Evolutionary conservation across 2,329 filamentous ascomycete genomes (phyloP), one percentile per base, ranked within the genome.

Genomic region (Xylaria sp.): DNA sequence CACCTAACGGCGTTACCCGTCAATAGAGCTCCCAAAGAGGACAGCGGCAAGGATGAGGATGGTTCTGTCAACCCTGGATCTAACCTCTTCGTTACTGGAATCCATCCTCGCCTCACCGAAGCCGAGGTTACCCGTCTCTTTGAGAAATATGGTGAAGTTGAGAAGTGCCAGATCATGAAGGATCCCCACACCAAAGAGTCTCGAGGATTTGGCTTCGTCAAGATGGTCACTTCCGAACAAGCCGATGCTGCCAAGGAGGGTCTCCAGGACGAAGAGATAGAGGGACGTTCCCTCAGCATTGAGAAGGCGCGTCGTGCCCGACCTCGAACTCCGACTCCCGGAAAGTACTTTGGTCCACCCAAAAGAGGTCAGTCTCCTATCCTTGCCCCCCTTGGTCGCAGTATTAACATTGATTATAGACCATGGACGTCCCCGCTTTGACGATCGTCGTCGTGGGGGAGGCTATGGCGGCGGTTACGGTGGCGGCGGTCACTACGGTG

Each of bases 151-250:
- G 96, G 96, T 75, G 94, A 97, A 80, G 96, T 99, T 62, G 95
- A 98, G 85, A 98, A 97, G 84, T 98, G 95, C 86, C 97, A 98
- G 82, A 99, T 99, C 85, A 99, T 99, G 96, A 90, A 95, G 79
- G 96, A 99, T 80, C 96, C 96, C 71, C 96, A 99, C 83, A 97
- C 93, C 78, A 97, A 97, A 84, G 96, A 99, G 83, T 98, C 95
- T 76, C 96, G 96, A 82, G 96, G 96, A 74, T 99, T 99, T 75
- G 96, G 96, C 66, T 99, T 99, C 85, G 96, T 99, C 81, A 98
- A 99, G 86, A 98, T 99, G 95, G 90, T 94, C 70, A 97, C 94
- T 67, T 89, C 93, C 58, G 95, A 98, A 65, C 93, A 97, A 83
- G 96, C 96, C 73, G 96, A 99, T 82, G 94, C 96, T 75, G 96